phyloP scores from a whole-genome alignment of 305 asterid species.

The Rubia tinctorum region DNA sequence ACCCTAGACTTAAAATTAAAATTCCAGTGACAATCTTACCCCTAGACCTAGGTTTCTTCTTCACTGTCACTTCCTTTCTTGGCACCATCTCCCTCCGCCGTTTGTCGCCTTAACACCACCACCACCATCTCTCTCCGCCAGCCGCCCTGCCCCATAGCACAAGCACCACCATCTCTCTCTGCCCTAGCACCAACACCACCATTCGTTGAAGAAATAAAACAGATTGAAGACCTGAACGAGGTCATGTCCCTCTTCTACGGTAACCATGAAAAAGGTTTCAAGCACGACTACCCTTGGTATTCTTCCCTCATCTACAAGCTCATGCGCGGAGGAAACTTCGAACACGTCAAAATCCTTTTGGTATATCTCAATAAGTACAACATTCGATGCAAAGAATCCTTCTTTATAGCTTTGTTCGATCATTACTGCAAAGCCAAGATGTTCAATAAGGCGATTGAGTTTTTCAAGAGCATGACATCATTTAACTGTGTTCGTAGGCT shows the following conservation, averaged over 20 bases:
- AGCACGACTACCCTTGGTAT: conserved; percentile 79
- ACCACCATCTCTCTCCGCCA: too few species aligned
- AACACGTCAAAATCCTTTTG: conserved; percentile 49
- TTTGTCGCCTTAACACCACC: too few species aligned
- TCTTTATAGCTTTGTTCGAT: conserved; percentile 64
- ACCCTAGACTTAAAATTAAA: too few species aligned
- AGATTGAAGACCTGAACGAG: conserved; percentile 47
- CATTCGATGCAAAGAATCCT: conserved; percentile 57
- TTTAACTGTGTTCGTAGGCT: conserved; percentile 61
- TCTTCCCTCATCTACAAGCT: conserved; percentile 73
- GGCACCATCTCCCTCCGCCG: too few species aligned
- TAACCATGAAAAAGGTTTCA: conserved; percentile 49
- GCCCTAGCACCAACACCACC: too few species aligned
- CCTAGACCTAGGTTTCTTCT: too few species aligned
- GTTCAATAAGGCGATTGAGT: conserved; percentile 47
- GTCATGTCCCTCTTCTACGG: conserved; percentile 49
- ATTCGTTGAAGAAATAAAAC: conserved; percentile 58
- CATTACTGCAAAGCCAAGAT: conserved; percentile 63
- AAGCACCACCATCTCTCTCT: too few species aligned
- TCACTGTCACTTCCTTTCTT: too few species aligned
- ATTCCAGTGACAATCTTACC: too few species aligned
- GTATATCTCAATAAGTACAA: conserved; percentile 36
- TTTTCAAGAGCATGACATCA: conserved; percentile 54
- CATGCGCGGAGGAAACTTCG: conserved; percentile 53
- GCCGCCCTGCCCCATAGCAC: too few species aligned